Base-by-base conservation (phyloP, 371 early-diverging fungal genomes). In the Syncephalastrum contaminatum region DNA sequence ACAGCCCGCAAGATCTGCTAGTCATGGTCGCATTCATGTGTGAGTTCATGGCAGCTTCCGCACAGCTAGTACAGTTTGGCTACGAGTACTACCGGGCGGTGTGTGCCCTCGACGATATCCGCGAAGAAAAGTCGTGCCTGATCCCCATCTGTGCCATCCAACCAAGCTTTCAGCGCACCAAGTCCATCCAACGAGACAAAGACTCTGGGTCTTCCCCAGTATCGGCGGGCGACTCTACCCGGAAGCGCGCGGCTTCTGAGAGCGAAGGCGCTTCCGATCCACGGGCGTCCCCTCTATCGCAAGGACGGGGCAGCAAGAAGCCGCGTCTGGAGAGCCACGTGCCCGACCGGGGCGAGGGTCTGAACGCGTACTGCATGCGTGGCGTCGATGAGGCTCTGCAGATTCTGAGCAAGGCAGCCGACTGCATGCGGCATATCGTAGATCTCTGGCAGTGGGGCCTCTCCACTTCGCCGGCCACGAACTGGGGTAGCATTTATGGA, bases 91-190 rank as follows among this genome's bases (percentile, higher is more conserved):
- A 76, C 36, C 58, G 54, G 16, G 70, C 69, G 2, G 71, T 76
- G 1, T 76, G 76, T 56, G 71, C 67, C 13, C 54, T 63, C 12
- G 70, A 72, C 12, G 57, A 60, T 4, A 18, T 52, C 40, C 40
- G 53, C 4, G 63, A 70, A n/a, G 67, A 70, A 54, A 72, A 70
- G 53, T 57, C 69, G 1, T 76, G 76, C 48, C 51, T 76, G 42
- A 76, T 76, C 42, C 76, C 76, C 13, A 66, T 76, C 27, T 76
- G 76, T 43, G 62, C 72, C 4, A 66, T 75, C 30, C 75, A 67
- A 30, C 69, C 74, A 27, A 48, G 22, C 18, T 36, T 27, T 46
- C 22, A 19, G 36, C 44, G 39, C 19, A 46, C 20, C 47, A 43
- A 18, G 43, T 44, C n/a, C 8, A 21, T 5, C 16, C 45, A 14